Evolutionary conservation across 306 rosid genomes (phyloP).

Genomic region (Potentilla sterilis): DNA sequence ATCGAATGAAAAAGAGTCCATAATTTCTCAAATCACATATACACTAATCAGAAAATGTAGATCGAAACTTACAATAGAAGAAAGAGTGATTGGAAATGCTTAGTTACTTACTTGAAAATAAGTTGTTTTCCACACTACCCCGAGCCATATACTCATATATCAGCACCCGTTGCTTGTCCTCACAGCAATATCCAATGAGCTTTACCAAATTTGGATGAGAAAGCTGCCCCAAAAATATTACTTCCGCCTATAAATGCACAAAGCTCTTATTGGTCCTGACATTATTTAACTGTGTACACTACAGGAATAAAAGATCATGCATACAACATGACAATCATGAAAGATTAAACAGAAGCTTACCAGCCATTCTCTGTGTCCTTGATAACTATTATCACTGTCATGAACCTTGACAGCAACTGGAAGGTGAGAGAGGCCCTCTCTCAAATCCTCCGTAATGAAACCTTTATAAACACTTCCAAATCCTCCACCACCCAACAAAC

Average conservation of each 20-base stretch:
- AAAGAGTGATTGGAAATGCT: conserved; percentile 3
- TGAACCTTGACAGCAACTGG: conserved; percentile 98
- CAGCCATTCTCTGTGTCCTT: conserved; percentile 99
- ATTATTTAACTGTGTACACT: not conserved
- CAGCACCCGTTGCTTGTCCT: conserved; percentile 87
- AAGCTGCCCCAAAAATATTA: conserved; percentile 97
- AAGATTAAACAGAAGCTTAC: conserved; percentile 42
- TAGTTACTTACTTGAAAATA: conserved; percentile 68
- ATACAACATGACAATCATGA: conserved; percentile 6
- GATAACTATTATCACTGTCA: conserved; percentile 90
- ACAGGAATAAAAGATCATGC: conserved; percentile 8
- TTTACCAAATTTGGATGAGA: conserved; percentile 97
- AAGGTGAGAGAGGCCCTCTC: conserved; percentile 58
- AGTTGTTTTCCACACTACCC: conserved; percentile 92
- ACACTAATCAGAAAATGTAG: not conserved
- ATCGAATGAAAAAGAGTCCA: not conserved
- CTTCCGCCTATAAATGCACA: conserved; percentile 84
- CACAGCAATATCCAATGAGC: conserved; percentile 94
- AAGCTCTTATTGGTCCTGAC: conserved; percentile 29
- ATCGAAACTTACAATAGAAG: conserved; percentile 4
- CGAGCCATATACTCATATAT: conserved; percentile 88
- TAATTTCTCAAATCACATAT: not conserved
- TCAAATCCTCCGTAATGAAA: conserved; percentile 69
- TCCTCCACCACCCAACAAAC: conserved; percentile 91
- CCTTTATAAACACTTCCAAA: conserved; percentile 98